These are phyloP conservation scores for Artemisia argyi DNA, from an alignment of 129 eudicot species.

Conservation along the genomic window DNA sequence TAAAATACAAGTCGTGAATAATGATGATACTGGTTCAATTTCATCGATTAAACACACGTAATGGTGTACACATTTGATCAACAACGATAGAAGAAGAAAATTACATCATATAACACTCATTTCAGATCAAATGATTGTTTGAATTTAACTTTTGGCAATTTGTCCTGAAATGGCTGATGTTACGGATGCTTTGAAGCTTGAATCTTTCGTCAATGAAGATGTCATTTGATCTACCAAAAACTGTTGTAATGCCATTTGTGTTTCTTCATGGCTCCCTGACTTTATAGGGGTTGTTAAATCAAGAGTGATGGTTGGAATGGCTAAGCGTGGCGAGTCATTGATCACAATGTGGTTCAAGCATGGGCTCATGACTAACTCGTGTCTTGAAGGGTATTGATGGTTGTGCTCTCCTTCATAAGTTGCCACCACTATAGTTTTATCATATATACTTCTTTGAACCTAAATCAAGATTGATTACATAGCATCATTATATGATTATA, in stretches of 20 bases:
- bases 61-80: too few species aligned
- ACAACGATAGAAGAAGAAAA: too few species aligned
- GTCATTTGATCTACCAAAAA: conserved; percentile 88
- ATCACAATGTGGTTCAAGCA: conserved; percentile 35
- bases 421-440: conserved; percentile 77
- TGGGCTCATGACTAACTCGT: conserved; percentile 31
- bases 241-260: conserved; percentile 49
- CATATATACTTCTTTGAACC: conserved; percentile 90
- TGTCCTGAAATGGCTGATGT: conserved; percentile 88
- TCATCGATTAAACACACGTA: too few species aligned
- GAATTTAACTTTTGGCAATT: conserved; percentile 14
- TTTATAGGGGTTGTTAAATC: conserved; percentile 54
- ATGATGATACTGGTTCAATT: too few species aligned
- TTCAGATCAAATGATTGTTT: too few species aligned
- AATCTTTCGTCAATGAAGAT: conserved; percentile 76
- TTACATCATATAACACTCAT: too few species aligned
- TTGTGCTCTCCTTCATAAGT: conserved; percentile 96
- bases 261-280: conserved; percentile 21
- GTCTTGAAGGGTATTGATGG: conserved; percentile 56
- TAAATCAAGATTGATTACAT: conserved; percentile 8
- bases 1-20: too few species aligned
- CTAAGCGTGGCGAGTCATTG: conserved; percentile 27
- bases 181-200: conserved; percentile 76
- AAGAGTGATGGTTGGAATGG: conserved; percentile 51
- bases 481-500: too few species aligned